Base-by-base conservation (phyloP, 306 rosid species). In the Cercis canadensis region DNA sequence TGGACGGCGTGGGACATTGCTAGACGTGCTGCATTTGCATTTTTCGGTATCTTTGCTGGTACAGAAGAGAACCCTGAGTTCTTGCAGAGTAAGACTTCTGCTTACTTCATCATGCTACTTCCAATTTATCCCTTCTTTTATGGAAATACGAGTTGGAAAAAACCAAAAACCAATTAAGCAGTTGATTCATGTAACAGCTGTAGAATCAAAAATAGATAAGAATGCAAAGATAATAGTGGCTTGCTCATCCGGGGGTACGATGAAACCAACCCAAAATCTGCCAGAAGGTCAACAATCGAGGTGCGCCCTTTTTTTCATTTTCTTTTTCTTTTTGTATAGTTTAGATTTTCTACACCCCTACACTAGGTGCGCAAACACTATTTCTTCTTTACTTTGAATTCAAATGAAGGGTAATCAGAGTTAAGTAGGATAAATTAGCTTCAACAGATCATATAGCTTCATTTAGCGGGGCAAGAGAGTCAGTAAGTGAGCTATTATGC, bases 1-100 rank as follows among this genome's bases (percentile, higher is more conserved):
- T 91, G 99, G 97, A 89, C 99, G 50, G 99, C 99, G 44, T 89
- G 99, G 97, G 99, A 94, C 79, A 94, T 94, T 56, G 96, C 97
- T 14, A 86, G 97, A 76, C 90, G 99, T 19, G 97, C 97, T 70
- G 99, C 99, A 40, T 94, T 94, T 75, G 96, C 97, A 43, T 94
- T 94, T 78, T 94, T 94, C 72, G 99, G 99, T 70, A 89, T 94
- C 73, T 94, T 94, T 72, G 67, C 92, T 4, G 99, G 99, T 11
- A 94, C 99, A 57, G 99, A 94, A 87, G 99, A 94, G 87, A 91
- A 94, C 76, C 99, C 99, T 0, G 96, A 94, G 55, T 94, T 91
- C 86, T 75, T 91, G 3, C 79, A 69, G 43, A 56, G 99, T 94
- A 87, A 29, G 84, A 59, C 3, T 37, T 40, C 14, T 15, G 13